A percentile compares a stretch with the other conserved stretches of the same genome.
Evolutionary conservation across 2,329 filamentous ascomycete genomes (phyloP).

Genomic region (Aspergillus eucalypticola): DNA sequence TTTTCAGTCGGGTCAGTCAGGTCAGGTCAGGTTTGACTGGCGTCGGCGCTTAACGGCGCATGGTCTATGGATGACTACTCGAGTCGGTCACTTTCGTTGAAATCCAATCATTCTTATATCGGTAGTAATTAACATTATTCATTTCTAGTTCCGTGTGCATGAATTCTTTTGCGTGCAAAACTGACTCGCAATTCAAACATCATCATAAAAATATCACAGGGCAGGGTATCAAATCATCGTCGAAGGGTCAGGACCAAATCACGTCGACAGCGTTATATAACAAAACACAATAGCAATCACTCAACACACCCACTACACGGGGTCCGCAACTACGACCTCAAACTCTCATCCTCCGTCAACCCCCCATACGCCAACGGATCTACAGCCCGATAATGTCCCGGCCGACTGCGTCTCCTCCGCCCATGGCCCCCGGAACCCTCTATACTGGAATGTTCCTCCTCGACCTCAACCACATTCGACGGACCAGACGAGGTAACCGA

Average conservation of each 20-base stretch:
- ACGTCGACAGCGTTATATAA: background rate
- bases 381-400: constrained; percentile 51
- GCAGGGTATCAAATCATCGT: constrained; percentile 5
- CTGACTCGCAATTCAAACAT: constrained; percentile 2
- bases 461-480: constrained; percentile 58
- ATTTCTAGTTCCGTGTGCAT: background rate
- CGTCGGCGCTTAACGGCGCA: constrained; percentile 3
- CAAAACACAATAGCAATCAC: background rate
- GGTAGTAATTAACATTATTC: background rate
- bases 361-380: constrained; percentile 43
- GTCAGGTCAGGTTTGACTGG: background rate
- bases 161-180: background rate
- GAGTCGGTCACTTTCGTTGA: background rate
- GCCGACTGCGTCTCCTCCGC: constrained; percentile 37
- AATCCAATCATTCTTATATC: background rate
- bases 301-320: background rate
- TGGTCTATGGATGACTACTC: background rate
- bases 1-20: background rate
- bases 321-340: background rate
- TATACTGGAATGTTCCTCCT: constrained; percentile 54
- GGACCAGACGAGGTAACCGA: constrained; percentile 27
- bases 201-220: background rate
- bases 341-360: constrained; percentile 17
- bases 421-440: constrained; percentile 27
- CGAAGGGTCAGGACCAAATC: background rate